A percentile compares a stretch with the other conserved stretches of the same genome.
These are phyloP conservation scores for Eutypella sp. DNA, from an alignment of 2,329 filamentous ascomycete genomes.

Conservation along the genomic window DNA sequence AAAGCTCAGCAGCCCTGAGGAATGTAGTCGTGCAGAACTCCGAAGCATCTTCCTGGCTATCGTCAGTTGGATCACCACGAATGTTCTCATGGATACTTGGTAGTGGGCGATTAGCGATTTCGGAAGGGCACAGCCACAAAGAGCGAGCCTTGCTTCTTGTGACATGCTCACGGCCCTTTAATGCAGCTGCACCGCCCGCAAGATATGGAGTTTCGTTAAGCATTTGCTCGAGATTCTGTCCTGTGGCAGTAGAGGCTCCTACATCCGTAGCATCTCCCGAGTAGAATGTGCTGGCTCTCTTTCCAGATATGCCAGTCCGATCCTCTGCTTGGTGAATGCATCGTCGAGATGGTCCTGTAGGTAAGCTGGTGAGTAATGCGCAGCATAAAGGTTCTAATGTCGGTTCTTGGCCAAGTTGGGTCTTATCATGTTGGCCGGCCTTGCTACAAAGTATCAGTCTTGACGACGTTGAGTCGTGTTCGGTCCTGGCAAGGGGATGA, in stretches of 20 bases:
- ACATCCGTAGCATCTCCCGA: slow-evolving; percentile 16
- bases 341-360: too few species aligned
- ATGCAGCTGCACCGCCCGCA: slow-evolving; percentile 35
- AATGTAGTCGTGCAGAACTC: slow-evolving; percentile 7
- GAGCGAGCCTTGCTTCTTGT: slow-evolving; percentile 15
- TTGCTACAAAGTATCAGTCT: too few species aligned
- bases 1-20: slow-evolving; percentile 9
- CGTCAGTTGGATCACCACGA: slow-evolving; percentile 9
- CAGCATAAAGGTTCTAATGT: too few species aligned
- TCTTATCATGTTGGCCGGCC: too few species aligned
- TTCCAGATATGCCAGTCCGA: slow-evolving; percentile 6
- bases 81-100: slow-evolving; percentile 15
- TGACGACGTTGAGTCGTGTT: too few species aligned
- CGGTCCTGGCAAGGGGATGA: too few species aligned
- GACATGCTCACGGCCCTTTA: slow-evolving; percentile 19
- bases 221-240: slow-evolving; percentile 39
- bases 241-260: slow-evolving; percentile 17
- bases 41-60: slow-evolving; percentile 3
- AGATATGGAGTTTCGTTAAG: slow-evolving; percentile 41
- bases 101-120: slow-evolving; percentile 2
- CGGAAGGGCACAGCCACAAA: slow-evolving; percentile 8
- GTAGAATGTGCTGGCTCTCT: slow-evolving; percentile 22
- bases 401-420: too few species aligned
- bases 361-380: too few species aligned
- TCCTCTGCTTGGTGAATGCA: slow-evolving; percentile 12